Evolutionary conservation across 192 early-diverging fungal species (phyloP).

Genomic region (Linnemannia elongata): DNA sequence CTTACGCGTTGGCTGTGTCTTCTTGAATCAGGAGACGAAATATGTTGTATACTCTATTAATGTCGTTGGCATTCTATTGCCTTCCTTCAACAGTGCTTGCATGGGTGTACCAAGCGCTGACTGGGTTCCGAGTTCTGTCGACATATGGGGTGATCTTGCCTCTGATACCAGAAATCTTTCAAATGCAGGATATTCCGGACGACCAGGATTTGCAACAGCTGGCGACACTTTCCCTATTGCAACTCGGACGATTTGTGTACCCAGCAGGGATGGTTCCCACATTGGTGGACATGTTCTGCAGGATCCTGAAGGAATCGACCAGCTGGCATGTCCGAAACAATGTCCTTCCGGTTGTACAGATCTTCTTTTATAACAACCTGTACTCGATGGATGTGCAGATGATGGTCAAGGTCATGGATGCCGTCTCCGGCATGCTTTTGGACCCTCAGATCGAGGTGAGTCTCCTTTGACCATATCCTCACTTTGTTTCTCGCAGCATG

Average conservation of each 20-base stretch:
- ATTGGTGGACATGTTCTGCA: constrained; percentile 70
- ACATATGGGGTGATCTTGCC: constrained; percentile 69
- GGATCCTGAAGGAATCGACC: constrained; percentile 61
- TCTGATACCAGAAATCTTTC: constrained; percentile 70
- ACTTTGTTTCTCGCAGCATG: too few species aligned
- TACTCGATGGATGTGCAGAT: constrained; percentile 73
- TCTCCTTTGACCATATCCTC: neutral
- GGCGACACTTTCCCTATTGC: constrained; percentile 63
- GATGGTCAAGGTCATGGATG: constrained; percentile 74
- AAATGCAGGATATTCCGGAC: constrained; percentile 79
- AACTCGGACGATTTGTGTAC: constrained; percentile 68
- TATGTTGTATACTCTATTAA: neutral
- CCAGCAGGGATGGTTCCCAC: constrained; percentile 64
- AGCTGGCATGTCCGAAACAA: constrained; percentile 88
- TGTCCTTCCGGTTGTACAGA: constrained; percentile 86
- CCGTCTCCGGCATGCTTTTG: constrained; percentile 75
- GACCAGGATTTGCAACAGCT: constrained; percentile 78
- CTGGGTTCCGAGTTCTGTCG: constrained; percentile 63
- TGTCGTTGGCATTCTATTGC: neutral
- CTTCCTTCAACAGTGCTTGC: constrained; percentile 65
- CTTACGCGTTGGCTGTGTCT: neutral
- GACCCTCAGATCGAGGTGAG: constrained; percentile 92
- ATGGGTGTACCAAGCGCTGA: constrained; percentile 74
- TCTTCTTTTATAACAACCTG: constrained; percentile 90
- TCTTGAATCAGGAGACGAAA: neutral